Percentiles rank a stretch among this genome's conserved stretches.
phyloP scores from a whole-genome alignment of 2,329 filamentous ascomycete species.

The Epichloe bromicola region DNA sequence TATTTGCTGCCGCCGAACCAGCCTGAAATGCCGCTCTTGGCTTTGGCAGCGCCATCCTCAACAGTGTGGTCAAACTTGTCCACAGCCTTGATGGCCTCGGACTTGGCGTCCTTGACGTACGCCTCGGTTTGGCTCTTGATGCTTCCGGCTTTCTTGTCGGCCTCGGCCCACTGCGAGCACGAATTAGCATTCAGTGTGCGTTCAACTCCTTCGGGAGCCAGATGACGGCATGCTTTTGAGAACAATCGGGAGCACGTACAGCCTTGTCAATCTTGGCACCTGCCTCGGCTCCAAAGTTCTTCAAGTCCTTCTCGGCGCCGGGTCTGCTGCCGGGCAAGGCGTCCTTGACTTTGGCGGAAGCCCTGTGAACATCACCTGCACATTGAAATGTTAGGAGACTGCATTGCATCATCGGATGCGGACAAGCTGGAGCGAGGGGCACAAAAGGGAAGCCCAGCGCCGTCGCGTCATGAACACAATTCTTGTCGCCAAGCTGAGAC shows the following conservation, averaged over 20 bases:
- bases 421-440: neutral
- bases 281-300: constrained; percentile 30
- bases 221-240: neutral
- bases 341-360: constrained; percentile 51
- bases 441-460: neutral
- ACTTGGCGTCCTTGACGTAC: constrained; percentile 49
- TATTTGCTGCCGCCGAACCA: constrained; percentile 67
- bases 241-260: constrained; percentile 36
- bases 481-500: neutral
- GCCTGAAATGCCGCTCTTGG: constrained; percentile 69
- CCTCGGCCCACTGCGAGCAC: constrained; percentile 31
- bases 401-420: neutral
- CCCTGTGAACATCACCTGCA: constrained; percentile 65
- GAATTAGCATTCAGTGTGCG: neutral
- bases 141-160: constrained; percentile 47
- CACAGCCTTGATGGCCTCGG: constrained; percentile 56
- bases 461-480: neutral
- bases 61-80: constrained; percentile 76
- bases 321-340: constrained; percentile 50
- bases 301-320: constrained; percentile 51
- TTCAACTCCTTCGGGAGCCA: too few relatives aligned
- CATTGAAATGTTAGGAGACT: neutral
- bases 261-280: constrained; percentile 56
- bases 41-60: constrained; percentile 63
- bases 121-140: constrained; percentile 48